Evolutionary conservation across 176 grass and related monocot species (phyloP).

Genomic region (Poa pratensis): DNA sequence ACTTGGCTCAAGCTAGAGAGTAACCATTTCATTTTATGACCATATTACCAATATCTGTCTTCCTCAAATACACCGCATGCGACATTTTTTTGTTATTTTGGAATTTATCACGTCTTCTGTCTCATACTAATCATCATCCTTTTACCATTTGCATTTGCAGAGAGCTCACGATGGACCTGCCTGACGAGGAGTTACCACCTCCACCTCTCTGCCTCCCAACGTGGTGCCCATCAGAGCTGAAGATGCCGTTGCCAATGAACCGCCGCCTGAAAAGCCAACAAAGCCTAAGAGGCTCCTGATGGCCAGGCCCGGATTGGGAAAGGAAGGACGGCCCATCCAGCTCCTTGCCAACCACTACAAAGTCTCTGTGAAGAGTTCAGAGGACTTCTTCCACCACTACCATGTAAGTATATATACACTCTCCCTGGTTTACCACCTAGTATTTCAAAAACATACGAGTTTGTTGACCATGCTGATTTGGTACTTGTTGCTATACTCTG

Average conservation of each 20-base stretch:
- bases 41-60: neutral
- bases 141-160: neutral
- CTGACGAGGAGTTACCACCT: too few relatives aligned
- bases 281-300: constrained; percentile 61
- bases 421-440: constrained; percentile 6
- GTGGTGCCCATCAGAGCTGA: constrained; percentile 39
- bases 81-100: neutral
- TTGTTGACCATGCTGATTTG: neutral
- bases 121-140: neutral
- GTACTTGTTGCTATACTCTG: constrained; percentile 5
- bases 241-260: neutral
- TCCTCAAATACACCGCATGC: neutral
- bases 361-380: constrained; percentile 54
- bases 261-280: neutral
- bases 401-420: constrained; percentile 50
- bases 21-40: neutral
- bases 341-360: constrained; percentile 80
- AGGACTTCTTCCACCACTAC: constrained; percentile 79
- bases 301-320: constrained; percentile 61
- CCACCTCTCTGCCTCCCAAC: neutral
- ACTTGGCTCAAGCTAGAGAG: neutral
- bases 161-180: too few relatives aligned
- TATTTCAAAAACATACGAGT: neutral
- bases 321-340: constrained; percentile 46
- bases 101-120: neutral